Evolutionary conservation across 1,139 yeast species (phyloP).

Genomic region (Kodamaea sp.): DNA sequence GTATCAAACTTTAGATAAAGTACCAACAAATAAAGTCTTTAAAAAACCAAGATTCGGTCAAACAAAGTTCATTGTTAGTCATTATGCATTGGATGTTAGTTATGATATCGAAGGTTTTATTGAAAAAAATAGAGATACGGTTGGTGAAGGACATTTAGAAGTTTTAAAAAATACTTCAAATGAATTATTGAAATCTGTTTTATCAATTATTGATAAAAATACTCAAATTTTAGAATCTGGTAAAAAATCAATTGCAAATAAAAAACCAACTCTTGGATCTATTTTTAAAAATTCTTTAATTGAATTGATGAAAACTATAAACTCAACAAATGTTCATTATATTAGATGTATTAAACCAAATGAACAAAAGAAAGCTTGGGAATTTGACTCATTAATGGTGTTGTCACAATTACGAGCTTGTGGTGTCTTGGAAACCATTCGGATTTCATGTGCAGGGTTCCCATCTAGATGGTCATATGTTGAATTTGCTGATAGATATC

Average conservation of each 20-base stretch:
- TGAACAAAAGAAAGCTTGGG: slow-evolving; percentile 93
- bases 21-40: slow-evolving; percentile 75
- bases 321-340: slow-evolving; percentile 93
- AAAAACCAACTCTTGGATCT: slow-evolving; percentile 92
- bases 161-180: slow-evolving; percentile 71
- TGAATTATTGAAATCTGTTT: slow-evolving; percentile 57
- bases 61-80: slow-evolving; percentile 84
- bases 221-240: slow-evolving; percentile 47
- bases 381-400: slow-evolving; percentile 93
- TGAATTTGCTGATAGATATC: slow-evolving; percentile 89
- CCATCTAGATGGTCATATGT: slow-evolving; percentile 96
- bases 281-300: slow-evolving; percentile 90
- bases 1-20: slow-evolving; percentile 79
- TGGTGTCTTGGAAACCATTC: slow-evolving; percentile 95
- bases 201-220: slow-evolving; percentile 61
- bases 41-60: slow-evolving; percentile 94
- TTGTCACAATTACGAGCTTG: slow-evolving; percentile 94
- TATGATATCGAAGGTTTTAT: slow-evolving; percentile 94
- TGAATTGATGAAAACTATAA: slow-evolving; percentile 88
- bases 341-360: slow-evolving; percentile 97
- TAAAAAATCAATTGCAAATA: slow-evolving; percentile 43
- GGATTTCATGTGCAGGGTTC: slow-evolving; percentile 97
- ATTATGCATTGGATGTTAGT: slow-evolving; percentile 91
- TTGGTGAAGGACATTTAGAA: slow-evolving; percentile 91
- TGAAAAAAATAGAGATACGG: slow-evolving; percentile 96